A percentile compares a stretch with the other conserved stretches of the same genome.
Conservation (phyloP, 2,329 filamentous ascomycete genomes). For the Xylaria sp. region DNA sequence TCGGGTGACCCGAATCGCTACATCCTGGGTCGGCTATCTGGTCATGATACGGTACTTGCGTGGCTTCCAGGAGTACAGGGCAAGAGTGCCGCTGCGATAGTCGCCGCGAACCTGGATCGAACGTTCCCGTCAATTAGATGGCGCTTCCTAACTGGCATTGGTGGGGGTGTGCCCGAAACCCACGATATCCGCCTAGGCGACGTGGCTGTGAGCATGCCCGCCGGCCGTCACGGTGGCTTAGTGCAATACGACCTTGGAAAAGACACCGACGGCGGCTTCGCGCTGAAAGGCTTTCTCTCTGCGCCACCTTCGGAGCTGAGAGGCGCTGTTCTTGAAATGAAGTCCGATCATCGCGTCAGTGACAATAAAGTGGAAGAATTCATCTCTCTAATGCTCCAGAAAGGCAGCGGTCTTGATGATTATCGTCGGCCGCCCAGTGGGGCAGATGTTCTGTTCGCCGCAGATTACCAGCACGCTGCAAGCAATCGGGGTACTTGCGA, state of each 20-base stretch:
- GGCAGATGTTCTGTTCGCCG: conserved; percentile 36
- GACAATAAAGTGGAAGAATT: conserved; percentile 33
- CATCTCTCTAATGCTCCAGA: conserved; percentile 26
- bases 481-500: conserved; percentile 18
- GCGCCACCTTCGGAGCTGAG: conserved; percentile 34
- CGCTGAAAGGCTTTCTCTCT: conserved; percentile 37
- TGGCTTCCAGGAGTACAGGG: conserved; percentile 46
- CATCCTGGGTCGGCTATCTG: conserved; percentile 43
- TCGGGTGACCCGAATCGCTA: conserved; percentile 45
- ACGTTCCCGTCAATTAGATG: conserved; percentile 44
- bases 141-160: conserved; percentile 43
- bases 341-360: conserved; percentile 34
- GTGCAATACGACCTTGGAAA: conserved; percentile 34
- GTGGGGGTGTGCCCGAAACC: neutral
- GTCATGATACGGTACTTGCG: conserved; percentile 46
- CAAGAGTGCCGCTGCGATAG: conserved; percentile 43
- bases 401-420: conserved; percentile 18
- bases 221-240: conserved; percentile 25
- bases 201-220: conserved; percentile 34
- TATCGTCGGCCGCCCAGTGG: conserved; percentile 32
- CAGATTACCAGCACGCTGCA: conserved; percentile 24
- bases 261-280: conserved; percentile 22
- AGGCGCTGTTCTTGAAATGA: conserved; percentile 37
- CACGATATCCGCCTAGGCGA: conserved; percentile 34
- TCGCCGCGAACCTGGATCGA: conserved; percentile 42